A percentile compares a stretch with the other conserved stretches of the same genome.
Conservation (phyloP, 768 basidiomycete genomes). For the Brasilioporus rufonigricans region DNA sequence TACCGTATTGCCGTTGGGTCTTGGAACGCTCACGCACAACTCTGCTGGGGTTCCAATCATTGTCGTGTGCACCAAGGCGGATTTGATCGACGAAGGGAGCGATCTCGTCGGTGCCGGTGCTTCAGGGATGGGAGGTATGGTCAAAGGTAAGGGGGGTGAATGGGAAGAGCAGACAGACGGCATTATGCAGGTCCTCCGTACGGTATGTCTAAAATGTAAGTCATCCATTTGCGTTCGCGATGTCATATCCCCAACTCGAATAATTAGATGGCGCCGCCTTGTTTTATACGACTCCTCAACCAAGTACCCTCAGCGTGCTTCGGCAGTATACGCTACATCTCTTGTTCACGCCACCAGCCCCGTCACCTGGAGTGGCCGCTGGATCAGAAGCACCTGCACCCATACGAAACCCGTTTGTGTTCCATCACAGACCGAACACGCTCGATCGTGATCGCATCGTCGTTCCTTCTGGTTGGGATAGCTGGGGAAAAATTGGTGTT, state of each 20-base stretch:
- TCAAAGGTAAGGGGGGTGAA: constrained; percentile 86
- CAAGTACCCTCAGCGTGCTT: constrained; percentile 69
- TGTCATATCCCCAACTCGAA: constrained; percentile 1
- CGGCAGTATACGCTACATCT: constrained; percentile 79
- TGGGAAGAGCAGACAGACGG: constrained; percentile 97
- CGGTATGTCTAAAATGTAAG: constrained; percentile 90
- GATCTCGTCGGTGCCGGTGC: constrained; percentile 67
- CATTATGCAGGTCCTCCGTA: constrained; percentile 91
- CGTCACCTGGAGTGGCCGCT: constrained; percentile 39
- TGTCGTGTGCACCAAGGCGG: constrained; percentile 90
- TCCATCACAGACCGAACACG: constrained; percentile 83
- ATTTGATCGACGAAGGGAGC: constrained; percentile 81
- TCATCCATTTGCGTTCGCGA: constrained; percentile 7
- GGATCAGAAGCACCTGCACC: constrained; percentile 43
- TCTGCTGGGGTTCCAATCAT: constrained; percentile 81
- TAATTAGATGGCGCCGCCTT: constrained; percentile 83
- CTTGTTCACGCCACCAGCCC: constrained; percentile 61
- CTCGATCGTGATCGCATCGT: constrained; percentile 91
- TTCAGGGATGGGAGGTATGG: constrained; percentile 85
- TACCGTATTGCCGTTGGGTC: constrained; percentile 79
- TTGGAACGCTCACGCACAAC: constrained; percentile 87
- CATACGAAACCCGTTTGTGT: constrained; percentile 79
- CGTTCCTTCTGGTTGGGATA: constrained; percentile 96
- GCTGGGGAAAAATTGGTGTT: constrained; percentile 93
- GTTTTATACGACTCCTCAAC: constrained; percentile 87